A percentile compares a stretch with the other conserved stretches of the same genome.
Conservation (phyloP, 1,284 basidiomycete species). For the Marasmius sp. region DNA sequence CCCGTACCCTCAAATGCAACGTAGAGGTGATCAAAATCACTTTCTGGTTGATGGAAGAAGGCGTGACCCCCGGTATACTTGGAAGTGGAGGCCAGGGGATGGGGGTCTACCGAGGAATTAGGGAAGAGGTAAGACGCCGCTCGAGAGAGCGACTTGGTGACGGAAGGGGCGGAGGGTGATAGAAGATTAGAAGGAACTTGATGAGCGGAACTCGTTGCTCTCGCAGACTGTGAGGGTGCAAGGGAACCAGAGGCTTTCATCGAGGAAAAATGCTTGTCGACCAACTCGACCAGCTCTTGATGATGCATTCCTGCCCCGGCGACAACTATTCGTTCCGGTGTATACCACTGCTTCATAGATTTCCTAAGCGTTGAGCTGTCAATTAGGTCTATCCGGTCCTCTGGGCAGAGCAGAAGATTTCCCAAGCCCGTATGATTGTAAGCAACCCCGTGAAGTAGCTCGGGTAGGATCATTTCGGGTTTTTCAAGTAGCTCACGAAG, state of each 20-base stretch:
- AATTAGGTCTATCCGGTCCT: constrained; percentile 77
- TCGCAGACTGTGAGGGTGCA: constrained; percentile 29
- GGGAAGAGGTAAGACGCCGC: constrained; percentile 74
- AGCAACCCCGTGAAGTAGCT: constrained; percentile 86
- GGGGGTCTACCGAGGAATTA: constrained; percentile 30
- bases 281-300: constrained; percentile 83
- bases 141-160: constrained; percentile 70
- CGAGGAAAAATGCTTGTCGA: constrained; percentile 82
- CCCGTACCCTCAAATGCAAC: constrained; percentile 91
- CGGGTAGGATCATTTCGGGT: constrained; percentile 95
- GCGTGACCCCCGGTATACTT: constrained; percentile 86
- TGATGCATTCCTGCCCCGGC: constrained; percentile 94
- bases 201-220: constrained; percentile 24
- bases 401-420: constrained; percentile 87
- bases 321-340: constrained; percentile 91
- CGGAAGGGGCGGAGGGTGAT: constrained; percentile 49
- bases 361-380: constrained; percentile 64
- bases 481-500: constrained; percentile 86
- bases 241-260: constrained; percentile 46
- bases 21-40: constrained; percentile 93
- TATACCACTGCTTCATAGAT: constrained; percentile 84
- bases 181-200: constrained; percentile 49
- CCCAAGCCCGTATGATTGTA: constrained; percentile 82
- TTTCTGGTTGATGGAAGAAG: constrained; percentile 67
- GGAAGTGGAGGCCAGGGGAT: constrained; percentile 44